These are phyloP conservation scores for Eragrostis curvula DNA, from an alignment of 176 grass and related monocot genomes.

Conservation along the genomic window DNA sequence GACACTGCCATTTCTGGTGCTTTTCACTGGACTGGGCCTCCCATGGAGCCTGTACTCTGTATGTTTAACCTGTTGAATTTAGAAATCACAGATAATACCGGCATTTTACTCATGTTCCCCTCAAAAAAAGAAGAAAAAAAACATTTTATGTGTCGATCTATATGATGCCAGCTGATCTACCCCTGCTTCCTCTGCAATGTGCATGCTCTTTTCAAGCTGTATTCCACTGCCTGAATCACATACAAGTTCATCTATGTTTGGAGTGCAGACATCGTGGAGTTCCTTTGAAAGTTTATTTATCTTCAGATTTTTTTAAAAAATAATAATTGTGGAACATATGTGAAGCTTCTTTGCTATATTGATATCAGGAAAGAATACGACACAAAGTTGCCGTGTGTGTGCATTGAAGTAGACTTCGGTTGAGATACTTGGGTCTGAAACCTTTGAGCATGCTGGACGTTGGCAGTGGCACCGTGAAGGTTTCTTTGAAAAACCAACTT, in stretches of 20 bases:
- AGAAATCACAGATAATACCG: conserved; percentile 33
- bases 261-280: too few relatives aligned
- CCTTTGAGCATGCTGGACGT: background rate
- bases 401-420: conserved; percentile 14
- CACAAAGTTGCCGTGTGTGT: too few relatives aligned
- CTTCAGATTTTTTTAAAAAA: background rate
- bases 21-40: background rate
- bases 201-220: background rate
- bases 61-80: conserved; percentile 25
- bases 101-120: background rate
- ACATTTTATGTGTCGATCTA: background rate
- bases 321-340: background rate
- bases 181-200: background rate
- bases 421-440: conserved; percentile 5
- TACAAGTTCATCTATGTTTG: background rate
- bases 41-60: conserved; percentile 9
- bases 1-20: background rate
- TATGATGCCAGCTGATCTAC: background rate
- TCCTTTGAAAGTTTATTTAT: too few relatives aligned
- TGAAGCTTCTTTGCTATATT: background rate
- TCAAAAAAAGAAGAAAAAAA: too few relatives aligned
- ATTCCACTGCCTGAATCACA: background rate
- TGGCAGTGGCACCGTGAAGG: too few relatives aligned
- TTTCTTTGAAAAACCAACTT: too few relatives aligned
- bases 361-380: background rate